Evolutionary conservation across 2,329 filamentous ascomycete species (phyloP).

Genomic region (Tolypocladium pustulatum): DNA sequence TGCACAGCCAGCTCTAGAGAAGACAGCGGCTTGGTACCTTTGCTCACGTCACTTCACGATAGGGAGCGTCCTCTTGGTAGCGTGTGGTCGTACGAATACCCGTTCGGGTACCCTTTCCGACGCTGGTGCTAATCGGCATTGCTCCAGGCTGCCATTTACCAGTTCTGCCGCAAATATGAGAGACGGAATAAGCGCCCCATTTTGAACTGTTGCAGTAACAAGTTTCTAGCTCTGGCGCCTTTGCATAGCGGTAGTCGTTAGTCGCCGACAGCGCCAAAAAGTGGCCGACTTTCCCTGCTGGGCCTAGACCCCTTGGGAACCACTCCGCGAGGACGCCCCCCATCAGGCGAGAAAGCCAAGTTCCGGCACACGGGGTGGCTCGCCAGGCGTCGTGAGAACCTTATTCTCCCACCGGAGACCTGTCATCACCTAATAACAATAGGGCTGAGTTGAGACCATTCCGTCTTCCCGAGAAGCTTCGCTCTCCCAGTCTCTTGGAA

Average conservation of each 20-base stretch:
- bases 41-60: not conserved
- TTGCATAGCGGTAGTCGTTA: not conserved
- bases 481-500: not conserved
- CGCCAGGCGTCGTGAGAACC: slow-evolving; percentile 13
- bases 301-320: not conserved
- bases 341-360: not conserved
- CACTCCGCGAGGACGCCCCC: not conserved
- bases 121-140: not conserved
- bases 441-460: not conserved
- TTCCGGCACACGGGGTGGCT: not conserved
- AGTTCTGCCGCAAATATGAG: not conserved
- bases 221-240: not conserved
- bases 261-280: not conserved
- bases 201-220: not conserved
- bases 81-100: not conserved
- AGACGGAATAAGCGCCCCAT: not conserved
- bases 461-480: not conserved
- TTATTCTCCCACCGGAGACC: slow-evolving; percentile 11
- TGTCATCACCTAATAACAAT: not conserved
- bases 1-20: not conserved
- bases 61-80: not conserved
- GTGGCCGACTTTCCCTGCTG: not conserved
- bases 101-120: not conserved
- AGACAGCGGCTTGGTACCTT: not conserved
- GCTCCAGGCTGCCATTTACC: not conserved